A percentile compares a stretch with the other conserved stretches of the same genome.
Evolutionary conservation across 306 rosid species (phyloP).

Genomic region (Rosa multiflora): DNA sequence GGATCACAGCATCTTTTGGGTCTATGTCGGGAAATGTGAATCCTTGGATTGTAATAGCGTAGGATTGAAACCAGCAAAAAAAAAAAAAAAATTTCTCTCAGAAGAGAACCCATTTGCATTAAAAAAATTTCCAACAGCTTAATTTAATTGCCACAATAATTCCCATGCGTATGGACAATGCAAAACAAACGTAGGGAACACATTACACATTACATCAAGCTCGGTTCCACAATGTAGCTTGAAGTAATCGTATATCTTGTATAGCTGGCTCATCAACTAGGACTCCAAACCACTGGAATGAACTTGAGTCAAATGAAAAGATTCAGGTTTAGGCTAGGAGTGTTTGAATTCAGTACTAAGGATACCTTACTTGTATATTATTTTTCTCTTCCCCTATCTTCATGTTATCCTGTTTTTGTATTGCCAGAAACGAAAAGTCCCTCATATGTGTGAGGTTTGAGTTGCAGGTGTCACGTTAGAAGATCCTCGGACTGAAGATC

Average conservation of each 20-base stretch:
- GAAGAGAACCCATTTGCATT: neutral
- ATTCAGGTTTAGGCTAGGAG: neutral
- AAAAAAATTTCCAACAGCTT: no score
- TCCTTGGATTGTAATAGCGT: neutral
- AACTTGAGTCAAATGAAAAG: neutral
- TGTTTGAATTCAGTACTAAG: neutral
- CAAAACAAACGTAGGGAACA: no score
- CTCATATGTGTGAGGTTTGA: constrained; percentile 23
- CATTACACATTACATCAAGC: no score
- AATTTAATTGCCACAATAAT: no score
- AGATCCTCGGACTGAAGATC: constrained; percentile 97
- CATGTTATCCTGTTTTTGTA: neutral
- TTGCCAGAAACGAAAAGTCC: neutral
- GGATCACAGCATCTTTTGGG: neutral
- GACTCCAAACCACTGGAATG: no score
- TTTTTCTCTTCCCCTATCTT: neutral
- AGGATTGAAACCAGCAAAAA: neutral
- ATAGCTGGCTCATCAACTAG: no score
- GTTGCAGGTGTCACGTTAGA: constrained; percentile 82
- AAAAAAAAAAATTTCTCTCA: neutral
- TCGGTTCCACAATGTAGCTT: no score
- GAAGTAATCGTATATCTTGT: no score
- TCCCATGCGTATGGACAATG: no score
- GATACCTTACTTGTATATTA: neutral
- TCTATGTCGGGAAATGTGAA: neutral